Base-by-base conservation (phyloP, 2,329 filamentous ascomycete species). In the Grosmannia huntii region DNA sequence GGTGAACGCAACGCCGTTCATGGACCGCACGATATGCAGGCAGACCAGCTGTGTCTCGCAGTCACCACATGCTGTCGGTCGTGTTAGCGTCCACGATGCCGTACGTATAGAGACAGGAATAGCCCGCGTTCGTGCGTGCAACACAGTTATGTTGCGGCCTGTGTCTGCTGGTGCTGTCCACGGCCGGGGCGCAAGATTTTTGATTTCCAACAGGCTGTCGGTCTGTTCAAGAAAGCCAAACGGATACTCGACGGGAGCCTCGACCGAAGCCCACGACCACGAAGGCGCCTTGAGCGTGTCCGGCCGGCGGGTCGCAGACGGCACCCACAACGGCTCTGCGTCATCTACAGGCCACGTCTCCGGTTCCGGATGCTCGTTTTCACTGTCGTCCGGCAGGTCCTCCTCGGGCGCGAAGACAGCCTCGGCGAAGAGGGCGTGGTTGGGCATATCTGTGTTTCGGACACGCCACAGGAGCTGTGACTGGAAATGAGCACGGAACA, bases 261-360 rank as follows among this genome's bases (percentile, higher is more conserved):
- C 48, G 5, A 59, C 31, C n/a, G 57, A 59, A 6, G 57, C 57
- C 57, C 57, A 59, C 3, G 57, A 59, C 57, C 57, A 59, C 9
- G 57, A 59, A 2, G 57, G 57, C 1, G 57, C 57, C 23, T 56
- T 25, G 27, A 59, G 46, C 10, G 53, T 55, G 10, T 14, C 6
- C 7, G 28, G 53, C 25, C 12, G 46, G 11, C 5, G 36, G 33
- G 48, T 46, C 31, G 33, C n/a, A 12, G 21, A 12, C 21, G 46
- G 19, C 46, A 23, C 11, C 46, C 11, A 12, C 21, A 46, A 16
- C 41, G 31, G 31, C 31, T 33, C 31, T 33, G 31, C 31, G 31
- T 9, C 31, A 10, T 33, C 31, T 9, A 33, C 31, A 33, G 5
- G 31, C 31, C 31, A 33, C 31, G 31, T 1, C 11, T 5, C 31